Evolutionary conservation across 257 asterid genomes (phyloP), one percentile per base, ranked within the genome.

Genomic region (Solanum rostratum): DNA sequence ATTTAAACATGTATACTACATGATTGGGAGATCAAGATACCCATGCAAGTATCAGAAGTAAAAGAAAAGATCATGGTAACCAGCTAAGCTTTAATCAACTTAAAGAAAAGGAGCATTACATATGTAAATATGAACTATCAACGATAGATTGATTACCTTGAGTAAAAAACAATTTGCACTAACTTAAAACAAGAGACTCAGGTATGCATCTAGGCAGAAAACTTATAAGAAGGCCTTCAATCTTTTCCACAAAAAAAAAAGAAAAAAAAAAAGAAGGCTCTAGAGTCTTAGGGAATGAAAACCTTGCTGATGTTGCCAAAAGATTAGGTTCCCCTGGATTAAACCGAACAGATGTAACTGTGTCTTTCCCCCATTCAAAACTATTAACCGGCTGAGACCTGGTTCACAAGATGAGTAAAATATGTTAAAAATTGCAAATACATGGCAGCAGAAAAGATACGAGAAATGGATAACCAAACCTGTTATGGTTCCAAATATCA

Each of bases 401-500:
- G 92, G 86, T 84, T 73, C 88, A 65, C 73, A 65, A 70, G 81
- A 41, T 52, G 65, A 71, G 24, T 49, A n/a, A 87, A 63, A 85
- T 76, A 86, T 84, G 86, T 78, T 33, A 54, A 63, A 80, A 24
- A 52, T 62, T 52, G 65, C 29, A 52, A 29, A 52, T 78, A 78
- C 7, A 14, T 27, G 65, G 65, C 24, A 24, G 65, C 46, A 50
- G 22, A 50, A 52, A 50, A 16, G 82, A 52, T 78, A 50, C 11
- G 20, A 18, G 49, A 50, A 78, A 27, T 27, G 55, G 49, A 83
- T 68, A 39, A 85, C 71, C 33, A 83, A 80, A 93, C 98, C 98
- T 94, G 96, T 92, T 93, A 88, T 93, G 98, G 91, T 97, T 92
- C 99, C 99, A 97, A 85, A 95, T 91, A 83, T 95, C 98, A 69